A percentile compares a stretch with the other conserved stretches of the same genome.
Conservation (phyloP, 2,329 filamentous ascomycete genomes). For the Raffaelea ambrosiae region DNA sequence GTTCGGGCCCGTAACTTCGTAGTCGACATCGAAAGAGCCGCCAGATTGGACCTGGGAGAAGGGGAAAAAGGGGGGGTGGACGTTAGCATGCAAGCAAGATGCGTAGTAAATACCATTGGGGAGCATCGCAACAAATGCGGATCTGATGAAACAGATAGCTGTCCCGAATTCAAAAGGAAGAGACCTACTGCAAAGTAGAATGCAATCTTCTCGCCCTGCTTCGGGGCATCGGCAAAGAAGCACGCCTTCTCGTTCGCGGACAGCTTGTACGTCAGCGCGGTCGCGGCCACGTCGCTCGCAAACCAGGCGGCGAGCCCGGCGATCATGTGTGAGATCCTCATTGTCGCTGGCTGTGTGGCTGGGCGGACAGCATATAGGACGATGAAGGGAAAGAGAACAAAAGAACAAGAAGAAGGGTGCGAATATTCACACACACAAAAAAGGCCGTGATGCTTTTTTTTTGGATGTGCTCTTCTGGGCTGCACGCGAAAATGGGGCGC, state of each 20-base stretch:
- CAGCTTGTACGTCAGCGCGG: conserved; percentile 90
- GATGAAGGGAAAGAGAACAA: not conserved
- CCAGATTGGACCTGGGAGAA: conserved; percentile 96
- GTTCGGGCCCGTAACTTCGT: conserved; percentile 73
- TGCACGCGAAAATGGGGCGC: conserved; percentile 8
- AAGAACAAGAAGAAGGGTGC: not conserved
- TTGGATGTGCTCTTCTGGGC: not conserved
- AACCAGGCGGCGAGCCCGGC: conserved; percentile 64
- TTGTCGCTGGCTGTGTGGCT: conserved; percentile 27
- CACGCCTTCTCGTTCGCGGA: conserved; percentile 88
- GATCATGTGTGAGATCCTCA: conserved; percentile 57
- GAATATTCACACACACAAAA: not conserved
- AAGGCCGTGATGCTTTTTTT: not conserved
- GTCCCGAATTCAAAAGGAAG: not conserved
- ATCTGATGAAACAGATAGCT: too few relatives aligned
- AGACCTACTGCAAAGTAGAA: conserved; percentile 91
- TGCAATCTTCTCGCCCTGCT: conserved; percentile 78
- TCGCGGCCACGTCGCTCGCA: conserved; percentile 66
- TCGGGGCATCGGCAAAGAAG: conserved; percentile 78
- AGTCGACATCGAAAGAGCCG: conserved; percentile 95
- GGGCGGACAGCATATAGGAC: not conserved
- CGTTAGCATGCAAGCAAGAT: too few relatives aligned
- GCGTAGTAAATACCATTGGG: too few relatives aligned
- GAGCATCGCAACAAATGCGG: too few relatives aligned
- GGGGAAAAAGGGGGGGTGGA: not conserved